These are phyloP conservation scores for Dioszegia aurantiaca DNA, from an alignment of 768 basidiomycete genomes.

Conservation along the genomic window DNA sequence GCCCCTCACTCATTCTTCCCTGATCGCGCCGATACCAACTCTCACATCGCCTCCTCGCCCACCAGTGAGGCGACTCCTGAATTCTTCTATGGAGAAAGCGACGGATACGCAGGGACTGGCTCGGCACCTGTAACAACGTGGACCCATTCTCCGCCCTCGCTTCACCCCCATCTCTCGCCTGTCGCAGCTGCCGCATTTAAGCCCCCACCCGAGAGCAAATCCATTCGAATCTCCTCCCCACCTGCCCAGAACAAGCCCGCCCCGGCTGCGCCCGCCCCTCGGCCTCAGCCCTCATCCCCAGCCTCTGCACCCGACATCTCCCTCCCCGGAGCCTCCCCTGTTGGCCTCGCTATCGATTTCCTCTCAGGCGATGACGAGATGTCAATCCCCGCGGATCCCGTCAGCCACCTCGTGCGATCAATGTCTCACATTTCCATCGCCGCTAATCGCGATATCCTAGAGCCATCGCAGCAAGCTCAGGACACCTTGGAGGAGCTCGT, in stretches of 20 bases:
- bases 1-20: conserved; percentile 9
- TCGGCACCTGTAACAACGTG: neutral
- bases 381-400: neutral
- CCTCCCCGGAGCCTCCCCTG: too few relatives aligned
- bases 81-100: conserved; percentile 1
- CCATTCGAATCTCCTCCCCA: conserved; percentile 6
- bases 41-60: neutral
- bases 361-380: too few relatives aligned
- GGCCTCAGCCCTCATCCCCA: too few relatives aligned
- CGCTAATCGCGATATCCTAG: neutral
- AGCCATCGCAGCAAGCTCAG: neutral
- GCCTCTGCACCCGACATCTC: neutral
- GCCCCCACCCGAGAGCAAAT: neutral
- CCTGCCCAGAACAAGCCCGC: neutral
- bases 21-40: neutral
- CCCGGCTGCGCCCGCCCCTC: neutral
- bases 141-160: neutral
- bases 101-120: neutral
- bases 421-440: neutral
- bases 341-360: too few relatives aligned
- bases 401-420: neutral
- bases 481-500: neutral
- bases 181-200: neutral
- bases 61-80: too few relatives aligned
- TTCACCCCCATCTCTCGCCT: neutral